Evolutionary conservation across 2,329 filamentous ascomycete genomes (phyloP).

Genomic region (Monilinia polystroma): DNA sequence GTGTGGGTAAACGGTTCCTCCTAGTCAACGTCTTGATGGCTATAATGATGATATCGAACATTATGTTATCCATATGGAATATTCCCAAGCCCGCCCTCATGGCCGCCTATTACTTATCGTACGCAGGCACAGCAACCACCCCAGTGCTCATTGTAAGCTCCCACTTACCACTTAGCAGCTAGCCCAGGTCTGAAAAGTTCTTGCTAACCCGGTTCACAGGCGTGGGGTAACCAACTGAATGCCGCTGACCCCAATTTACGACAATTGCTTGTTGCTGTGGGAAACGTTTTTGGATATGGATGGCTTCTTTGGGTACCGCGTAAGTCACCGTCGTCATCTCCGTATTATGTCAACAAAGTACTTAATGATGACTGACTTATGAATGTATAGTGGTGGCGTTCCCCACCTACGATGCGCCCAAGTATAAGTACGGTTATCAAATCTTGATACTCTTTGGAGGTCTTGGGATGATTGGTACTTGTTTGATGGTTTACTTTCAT

Average conservation of each 20-base stretch:
- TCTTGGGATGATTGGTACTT: conserved; percentile 31
- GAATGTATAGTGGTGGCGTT: conserved; percentile 37
- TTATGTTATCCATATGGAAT: conserved; percentile 10
- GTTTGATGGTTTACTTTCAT: not conserved
- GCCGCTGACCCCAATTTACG: not conserved
- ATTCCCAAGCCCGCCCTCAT: not conserved
- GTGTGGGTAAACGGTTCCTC: not conserved
- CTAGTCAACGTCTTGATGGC: conserved; percentile 4
- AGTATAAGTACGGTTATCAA: conserved; percentile 42
- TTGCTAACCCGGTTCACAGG: not conserved
- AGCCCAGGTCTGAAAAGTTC: not conserved
- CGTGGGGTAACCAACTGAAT: conserved; percentile 3
- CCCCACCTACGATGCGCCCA: conserved; percentile 41
- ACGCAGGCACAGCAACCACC: not conserved
- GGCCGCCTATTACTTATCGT: conserved; percentile 7
- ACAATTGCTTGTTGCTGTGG: conserved; percentile 1
- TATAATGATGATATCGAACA: not conserved
- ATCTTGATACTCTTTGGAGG: conserved; percentile 41
- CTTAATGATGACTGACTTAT: not conserved
- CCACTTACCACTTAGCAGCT: not conserved
- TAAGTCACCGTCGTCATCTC: not conserved
- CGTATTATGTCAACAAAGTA: too few relatives aligned
- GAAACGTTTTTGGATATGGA: not conserved
- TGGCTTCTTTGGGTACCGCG: conserved; percentile 12
- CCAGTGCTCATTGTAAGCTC: conserved; percentile 2